Percentiles rank a stretch among this genome's conserved stretches.
phyloP scores from a whole-genome alignment of 2,329 filamentous ascomycete genomes.

The Talaromyces sp. region DNA sequence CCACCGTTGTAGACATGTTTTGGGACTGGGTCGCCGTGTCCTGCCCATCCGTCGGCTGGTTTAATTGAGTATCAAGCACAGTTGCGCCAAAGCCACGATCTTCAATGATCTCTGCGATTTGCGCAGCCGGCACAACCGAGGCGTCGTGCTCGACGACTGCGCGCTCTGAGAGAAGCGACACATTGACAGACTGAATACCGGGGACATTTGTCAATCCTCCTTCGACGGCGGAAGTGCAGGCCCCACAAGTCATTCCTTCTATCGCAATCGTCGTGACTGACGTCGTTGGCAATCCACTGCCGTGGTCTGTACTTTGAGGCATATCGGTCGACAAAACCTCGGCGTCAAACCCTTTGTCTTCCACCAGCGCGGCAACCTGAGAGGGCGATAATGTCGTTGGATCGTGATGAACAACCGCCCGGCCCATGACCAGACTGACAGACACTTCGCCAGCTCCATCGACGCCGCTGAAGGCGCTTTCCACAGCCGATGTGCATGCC shows the following conservation, averaged over 20 bases:
- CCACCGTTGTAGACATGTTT: conserved; percentile 70
- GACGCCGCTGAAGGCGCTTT: conserved; percentile 80
- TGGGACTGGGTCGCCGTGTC: conserved; percentile 30
- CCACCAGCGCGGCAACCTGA: conserved; percentile 76
- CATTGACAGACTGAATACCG: conserved; percentile 71
- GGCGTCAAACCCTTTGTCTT: conserved; percentile 88
- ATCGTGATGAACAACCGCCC: conserved; percentile 91
- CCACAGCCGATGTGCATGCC: conserved; percentile 91
- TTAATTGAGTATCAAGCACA: conserved; percentile 60
- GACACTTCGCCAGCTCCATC: conserved; percentile 81
- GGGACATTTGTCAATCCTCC: conserved; percentile 70
- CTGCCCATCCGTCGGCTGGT: conserved; percentile 27
- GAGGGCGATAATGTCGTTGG: conserved; percentile 68
- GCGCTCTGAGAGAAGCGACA: conserved; percentile 78
- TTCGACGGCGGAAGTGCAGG: conserved; percentile 82
- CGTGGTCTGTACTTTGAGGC: conserved; percentile 41
- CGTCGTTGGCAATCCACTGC: conserved; percentile 26
- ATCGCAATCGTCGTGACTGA: conserved; percentile 73
- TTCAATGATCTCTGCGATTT: conserved; percentile 57
- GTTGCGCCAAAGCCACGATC: conserved; percentile 75
- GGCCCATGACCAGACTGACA: conserved; percentile 90
- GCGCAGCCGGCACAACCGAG: conserved; percentile 46
- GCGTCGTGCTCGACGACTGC: conserved; percentile 80
- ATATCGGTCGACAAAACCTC: conserved; percentile 80
- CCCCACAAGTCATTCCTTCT: conserved; percentile 87